Conservation (phyloP, 108 stramenopile genomes). For the Parietichytrium sp. region DNA sequence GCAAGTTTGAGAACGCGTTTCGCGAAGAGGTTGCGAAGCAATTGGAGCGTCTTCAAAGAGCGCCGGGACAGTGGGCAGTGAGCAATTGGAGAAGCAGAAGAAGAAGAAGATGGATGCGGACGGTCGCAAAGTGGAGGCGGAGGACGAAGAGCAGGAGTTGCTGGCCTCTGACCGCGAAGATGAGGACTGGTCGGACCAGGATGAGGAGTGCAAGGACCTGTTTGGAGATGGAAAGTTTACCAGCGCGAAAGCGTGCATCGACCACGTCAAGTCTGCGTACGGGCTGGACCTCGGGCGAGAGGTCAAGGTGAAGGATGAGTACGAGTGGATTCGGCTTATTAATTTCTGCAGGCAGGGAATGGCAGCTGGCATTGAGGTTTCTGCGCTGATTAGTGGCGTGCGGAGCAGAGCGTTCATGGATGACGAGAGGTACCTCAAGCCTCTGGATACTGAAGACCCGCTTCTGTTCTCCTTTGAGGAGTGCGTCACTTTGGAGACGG, state of each 20-base stretch:
- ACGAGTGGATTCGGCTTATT: not conserved
- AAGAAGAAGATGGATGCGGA: no score
- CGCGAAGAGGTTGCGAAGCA: no score
- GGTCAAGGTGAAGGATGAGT: not conserved
- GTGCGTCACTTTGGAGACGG: not conserved
- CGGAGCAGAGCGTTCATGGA: not conserved
- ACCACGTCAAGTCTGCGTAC: not conserved
- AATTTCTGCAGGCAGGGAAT: not conserved
- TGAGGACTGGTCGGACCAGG: not conserved
- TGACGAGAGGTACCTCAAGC: not conserved
- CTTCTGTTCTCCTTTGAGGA: conserved; percentile 23
- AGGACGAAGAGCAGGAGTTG: not conserved
- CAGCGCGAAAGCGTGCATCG: not conserved
- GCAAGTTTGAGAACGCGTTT: no score
- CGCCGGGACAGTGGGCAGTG: no score
- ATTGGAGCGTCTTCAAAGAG: no score
- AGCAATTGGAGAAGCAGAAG: no score
- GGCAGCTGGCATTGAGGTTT: not conserved
- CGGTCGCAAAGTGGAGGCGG: not conserved
- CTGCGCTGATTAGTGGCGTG: not conserved
- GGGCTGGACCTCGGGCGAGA: not conserved
- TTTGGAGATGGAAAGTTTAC: not conserved
- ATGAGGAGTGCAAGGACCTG: conserved; percentile 32
- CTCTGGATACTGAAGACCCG: not conserved
- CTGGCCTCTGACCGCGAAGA: not conserved